Percentiles rank a stretch among this genome's conserved stretches.
phyloP scores from a whole-genome alignment of 2,329 filamentous ascomycete genomes.

The Pseudogymnoascus sp. region DNA sequence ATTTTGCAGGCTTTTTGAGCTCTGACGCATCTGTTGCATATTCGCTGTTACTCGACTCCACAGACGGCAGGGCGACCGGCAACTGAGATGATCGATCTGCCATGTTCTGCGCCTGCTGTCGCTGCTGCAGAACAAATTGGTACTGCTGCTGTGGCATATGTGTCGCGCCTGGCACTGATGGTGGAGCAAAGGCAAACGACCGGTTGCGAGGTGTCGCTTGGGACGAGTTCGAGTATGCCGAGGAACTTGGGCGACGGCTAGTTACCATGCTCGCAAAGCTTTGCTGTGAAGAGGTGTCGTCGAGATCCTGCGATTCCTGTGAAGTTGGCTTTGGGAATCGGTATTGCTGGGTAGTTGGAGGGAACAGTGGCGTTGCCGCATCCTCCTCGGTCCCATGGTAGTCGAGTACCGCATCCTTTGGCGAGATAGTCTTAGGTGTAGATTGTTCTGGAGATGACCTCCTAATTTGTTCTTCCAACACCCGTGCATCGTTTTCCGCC shows the following conservation, averaged over 20 bases:
- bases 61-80: slow-evolving; percentile 29
- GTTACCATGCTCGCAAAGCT: slow-evolving; percentile 38
- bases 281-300: slow-evolving; percentile 32
- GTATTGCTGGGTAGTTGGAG: slow-evolving; percentile 44
- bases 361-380: slow-evolving; percentile 65
- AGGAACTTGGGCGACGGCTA: slow-evolving; percentile 32
- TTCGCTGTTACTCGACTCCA: slow-evolving; percentile 34
- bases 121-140: slow-evolving; percentile 25
- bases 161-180: slow-evolving; percentile 27
- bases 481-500: slow-evolving; percentile 49
- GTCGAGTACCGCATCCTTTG: slow-evolving; percentile 83
- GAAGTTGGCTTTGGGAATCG: slow-evolving; percentile 20
- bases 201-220: slow-evolving; percentile 22
- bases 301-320: slow-evolving; percentile 26
- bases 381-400: slow-evolving; percentile 71
- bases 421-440: slow-evolving; percentile 82
- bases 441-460: slow-evolving; percentile 33
- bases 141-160: slow-evolving; percentile 27
- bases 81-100: slow-evolving; percentile 25
- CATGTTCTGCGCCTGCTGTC: slow-evolving; percentile 21
- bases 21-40: slow-evolving; percentile 29
- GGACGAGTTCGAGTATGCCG: slow-evolving; percentile 27
- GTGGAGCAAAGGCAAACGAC: slow-evolving; percentile 40
- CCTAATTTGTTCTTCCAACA: slow-evolving; percentile 34
- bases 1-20: slow-evolving; percentile 48